A percentile compares a stretch with the other conserved stretches of the same genome.
Evolutionary conservation across 495 filamentous ascomycete genomes (phyloP).

Genomic region (Aspergillus kassunensis): DNA sequence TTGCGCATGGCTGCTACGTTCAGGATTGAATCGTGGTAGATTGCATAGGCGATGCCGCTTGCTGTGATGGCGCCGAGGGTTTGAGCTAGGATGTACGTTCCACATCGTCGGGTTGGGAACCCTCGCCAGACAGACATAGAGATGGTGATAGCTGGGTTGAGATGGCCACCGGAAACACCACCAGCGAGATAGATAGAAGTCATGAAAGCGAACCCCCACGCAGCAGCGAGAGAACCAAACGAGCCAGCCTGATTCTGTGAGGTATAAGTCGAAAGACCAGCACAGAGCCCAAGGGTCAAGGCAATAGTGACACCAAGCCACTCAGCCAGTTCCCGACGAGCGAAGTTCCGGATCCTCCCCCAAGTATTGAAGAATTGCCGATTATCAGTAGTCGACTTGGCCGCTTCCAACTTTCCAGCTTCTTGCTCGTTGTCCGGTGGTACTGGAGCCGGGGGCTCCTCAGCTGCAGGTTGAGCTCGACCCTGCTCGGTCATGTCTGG

Average conservation of each 20-base stretch:
- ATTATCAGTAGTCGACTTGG: constrained; percentile 1
- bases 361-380: constrained; percentile 21
- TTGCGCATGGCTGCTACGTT: constrained; percentile 32
- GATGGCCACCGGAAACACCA: constrained; percentile 50
- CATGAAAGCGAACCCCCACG: constrained; percentile 42
- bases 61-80: constrained; percentile 45
- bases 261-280: constrained; percentile 10
- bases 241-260: constrained; percentile 11
- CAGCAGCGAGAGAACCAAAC: constrained; percentile 16
- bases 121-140: constrained; percentile 51
- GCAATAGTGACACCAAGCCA: constrained; percentile 27
- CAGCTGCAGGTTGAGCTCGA: too few species aligned
- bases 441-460: not conserved
- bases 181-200: constrained; percentile 51
- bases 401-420: not conserved
- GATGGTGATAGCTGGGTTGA: constrained; percentile 57
- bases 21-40: constrained; percentile 39
- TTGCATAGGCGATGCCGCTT: constrained; percentile 40
- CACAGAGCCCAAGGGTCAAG: constrained; percentile 23
- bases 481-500: not conserved
- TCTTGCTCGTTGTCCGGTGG: not conserved
- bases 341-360: constrained; percentile 17
- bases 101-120: constrained; percentile 46
- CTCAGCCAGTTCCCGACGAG: constrained; percentile 23
- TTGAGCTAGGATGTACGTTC: constrained; percentile 44